Base-by-base conservation (phyloP, 2,329 filamentous ascomycete genomes). In the Chrysosporium queenslandicum region DNA sequence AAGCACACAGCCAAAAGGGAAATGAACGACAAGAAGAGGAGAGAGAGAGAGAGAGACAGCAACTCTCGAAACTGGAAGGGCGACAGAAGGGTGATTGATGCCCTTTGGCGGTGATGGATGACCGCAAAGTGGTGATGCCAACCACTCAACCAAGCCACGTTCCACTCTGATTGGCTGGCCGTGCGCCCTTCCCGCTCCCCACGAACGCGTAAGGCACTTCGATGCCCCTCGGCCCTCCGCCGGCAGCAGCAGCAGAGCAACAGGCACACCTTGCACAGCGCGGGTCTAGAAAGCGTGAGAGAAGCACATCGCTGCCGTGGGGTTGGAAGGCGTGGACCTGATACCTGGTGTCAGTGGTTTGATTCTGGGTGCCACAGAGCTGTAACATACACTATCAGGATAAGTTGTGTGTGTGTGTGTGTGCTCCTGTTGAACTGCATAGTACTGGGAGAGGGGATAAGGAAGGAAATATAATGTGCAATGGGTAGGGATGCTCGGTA, bases 131-230 rank as follows among this genome's bases (percentile, higher is more conserved):
- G 39, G 21, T 27, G 40, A 14, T 47, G 45, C 16, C 21, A 14
- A 27, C 32, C 20, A 37, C 8, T 37, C 20, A 37, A 2, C 36
- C 11, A 11, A 23, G 45, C 45, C 45, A 47, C 45, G 45, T 47
- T 47, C 30, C 21, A 12, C 27, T 27, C 45, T 47, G 30, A 47
- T 47, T 47, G 45, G 45, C 45, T 37, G 43, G 29, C 43, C 25
- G 43, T 9, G 8, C 11, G 11, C n/a, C 20, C n/a, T 39, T 20
- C 16, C 36, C 36, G 6, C 36, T 2, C 16, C 18, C 36, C 4
- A 39, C 4, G 9, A 9, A 29, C 27, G 27, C 27, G 27, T n/a
- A n/a, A n/a, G n/a, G n/a, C n/a, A n/a, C n/a, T n/a, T n/a, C n/a
- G n/a, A n/a, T n/a, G n/a, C n/a, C n/a, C n/a, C n/a, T n/a, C n/a